A percentile compares a stretch with the other conserved stretches of the same genome.
These are phyloP conservation scores for Ceratorhiza oryzae-sativae DNA, from an alignment of 1,284 basidiomycete species.

Conservation along the genomic window DNA sequence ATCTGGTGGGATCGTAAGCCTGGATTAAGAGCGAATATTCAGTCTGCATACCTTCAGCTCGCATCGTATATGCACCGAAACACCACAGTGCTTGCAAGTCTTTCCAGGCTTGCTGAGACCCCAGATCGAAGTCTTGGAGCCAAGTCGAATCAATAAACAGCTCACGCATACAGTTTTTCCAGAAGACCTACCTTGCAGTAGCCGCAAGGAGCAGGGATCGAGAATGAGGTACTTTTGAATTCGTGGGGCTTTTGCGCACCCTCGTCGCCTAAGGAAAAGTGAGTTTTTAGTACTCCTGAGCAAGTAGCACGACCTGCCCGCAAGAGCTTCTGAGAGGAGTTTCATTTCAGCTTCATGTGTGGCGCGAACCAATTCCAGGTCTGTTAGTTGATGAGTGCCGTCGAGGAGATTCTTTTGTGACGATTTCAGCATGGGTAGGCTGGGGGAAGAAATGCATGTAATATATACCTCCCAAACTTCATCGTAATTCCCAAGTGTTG, in stretches of 20 bases:
- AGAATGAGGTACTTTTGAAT: constrained; percentile 84
- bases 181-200: constrained; percentile 71
- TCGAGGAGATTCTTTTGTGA: constrained; percentile 63
- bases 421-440: neutral
- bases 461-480: constrained; percentile 68
- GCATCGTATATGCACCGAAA: constrained; percentile 84
- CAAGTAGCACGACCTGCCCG: constrained; percentile 57
- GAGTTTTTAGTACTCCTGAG: neutral
- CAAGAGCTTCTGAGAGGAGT: constrained; percentile 66
- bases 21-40: neutral
- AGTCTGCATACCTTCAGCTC: constrained; percentile 71
- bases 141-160: neutral
- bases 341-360: constrained; percentile 67
- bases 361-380: constrained; percentile 62
- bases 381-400: constrained; percentile 64
- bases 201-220: constrained; percentile 79
- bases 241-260: constrained; percentile 73
- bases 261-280: constrained; percentile 64
- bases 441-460: constrained; percentile 14
- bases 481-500: constrained; percentile 65
- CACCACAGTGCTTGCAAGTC: constrained; percentile 76
- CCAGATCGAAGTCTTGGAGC: constrained; percentile 74
- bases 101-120: constrained; percentile 84
- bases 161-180: neutral
- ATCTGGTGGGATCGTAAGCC: constrained; percentile 57